Evolutionary conservation across 306 rosid species (phyloP).

Genomic region (Lotus japonicus): DNA sequence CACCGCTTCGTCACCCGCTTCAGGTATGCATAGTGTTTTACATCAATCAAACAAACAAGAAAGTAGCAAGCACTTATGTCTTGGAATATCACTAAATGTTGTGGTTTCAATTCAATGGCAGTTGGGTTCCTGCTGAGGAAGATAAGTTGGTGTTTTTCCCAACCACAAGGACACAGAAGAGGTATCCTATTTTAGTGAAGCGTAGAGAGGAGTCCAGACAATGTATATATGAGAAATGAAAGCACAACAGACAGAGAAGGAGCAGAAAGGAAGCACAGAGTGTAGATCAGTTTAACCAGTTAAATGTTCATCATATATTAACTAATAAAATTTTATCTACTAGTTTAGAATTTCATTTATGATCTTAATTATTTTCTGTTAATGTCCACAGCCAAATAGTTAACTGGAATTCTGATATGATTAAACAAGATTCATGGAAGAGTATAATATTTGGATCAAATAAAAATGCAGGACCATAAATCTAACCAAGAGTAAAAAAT

Average conservation of each 20-base stretch:
- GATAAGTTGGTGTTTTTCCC: slow-evolving; percentile 95
- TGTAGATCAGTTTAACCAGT: slow-evolving; percentile 16
- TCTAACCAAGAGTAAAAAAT: neutral
- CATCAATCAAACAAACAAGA: neutral
- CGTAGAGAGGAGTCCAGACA: slow-evolving; percentile 29
- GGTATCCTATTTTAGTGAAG: slow-evolving; percentile 65
- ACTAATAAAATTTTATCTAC: slow-evolving; percentile 1
- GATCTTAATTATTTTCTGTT: neutral
- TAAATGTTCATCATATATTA: neutral
- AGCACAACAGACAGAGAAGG: neutral
- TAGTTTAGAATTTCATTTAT: neutral
- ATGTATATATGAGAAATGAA: slow-evolving; percentile 18
- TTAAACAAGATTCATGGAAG: neutral
- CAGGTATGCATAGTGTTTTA: slow-evolving; percentile 38
- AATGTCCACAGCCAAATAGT: neutral
- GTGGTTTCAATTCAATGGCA: slow-evolving; percentile 29
- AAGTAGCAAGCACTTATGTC: neutral
- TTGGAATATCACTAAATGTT: neutral
- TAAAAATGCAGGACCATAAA: neutral
- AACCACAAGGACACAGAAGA: slow-evolving; percentile 88
- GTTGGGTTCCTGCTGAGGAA: slow-evolving; percentile 93
- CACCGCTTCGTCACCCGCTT: slow-evolving; percentile 78
- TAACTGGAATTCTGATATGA: neutral
- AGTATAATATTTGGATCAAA: neutral
- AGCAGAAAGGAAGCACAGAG: neutral